Base-by-base conservation (phyloP, 2,329 filamentous ascomycete genomes). In the Talaromyces verruculosus region DNA sequence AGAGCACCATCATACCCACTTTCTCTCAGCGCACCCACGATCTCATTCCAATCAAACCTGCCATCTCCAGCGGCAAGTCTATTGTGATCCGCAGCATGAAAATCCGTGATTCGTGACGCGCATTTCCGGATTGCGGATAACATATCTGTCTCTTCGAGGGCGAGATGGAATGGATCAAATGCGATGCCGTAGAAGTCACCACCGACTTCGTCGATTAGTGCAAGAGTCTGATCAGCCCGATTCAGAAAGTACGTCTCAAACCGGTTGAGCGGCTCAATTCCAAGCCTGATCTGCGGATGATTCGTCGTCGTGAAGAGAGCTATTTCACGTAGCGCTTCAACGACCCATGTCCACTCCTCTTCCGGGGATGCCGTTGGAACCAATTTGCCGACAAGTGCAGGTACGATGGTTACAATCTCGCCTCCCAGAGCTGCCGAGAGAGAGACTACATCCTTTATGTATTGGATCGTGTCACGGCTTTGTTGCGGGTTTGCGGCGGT, bases 221-320 rank as follows among this genome's bases (percentile, higher is more conserved):
- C 63, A 7, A 65, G n/a, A 2, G 63, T 22, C 22, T 65, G 63
- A 30, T 65, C 63, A 5, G 55, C 57, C 25, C 57, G 47, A 17
- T 65, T 65, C 6, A 65, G 17, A 19, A 65, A 65, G 19, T 65
- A 61, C 10, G 63, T 65, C 43, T 65, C 63, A 37, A 65, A 65
- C 2, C 63, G 57, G 13, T 65, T 65, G n/a, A 65, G 55, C 6
- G 63, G 63, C 30, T 65, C 63, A 13, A 65, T 41, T 2, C 63
- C 63, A 43, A 65, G 25, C 7, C 22, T 58, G 37, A 65, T 65
- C 25, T 51, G 25, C 10, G 49, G 49, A 30, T 53, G 49, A 30
- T 55, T 65, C 19, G 57, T 43, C 3, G 41, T 39, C 2, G 63
- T 47, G 41, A 65, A 65, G 13, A 35, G 10, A 4, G 63, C 63